Conservation (phyloP, 148 eudicot species). For the Gaultheria prostrata region DNA sequence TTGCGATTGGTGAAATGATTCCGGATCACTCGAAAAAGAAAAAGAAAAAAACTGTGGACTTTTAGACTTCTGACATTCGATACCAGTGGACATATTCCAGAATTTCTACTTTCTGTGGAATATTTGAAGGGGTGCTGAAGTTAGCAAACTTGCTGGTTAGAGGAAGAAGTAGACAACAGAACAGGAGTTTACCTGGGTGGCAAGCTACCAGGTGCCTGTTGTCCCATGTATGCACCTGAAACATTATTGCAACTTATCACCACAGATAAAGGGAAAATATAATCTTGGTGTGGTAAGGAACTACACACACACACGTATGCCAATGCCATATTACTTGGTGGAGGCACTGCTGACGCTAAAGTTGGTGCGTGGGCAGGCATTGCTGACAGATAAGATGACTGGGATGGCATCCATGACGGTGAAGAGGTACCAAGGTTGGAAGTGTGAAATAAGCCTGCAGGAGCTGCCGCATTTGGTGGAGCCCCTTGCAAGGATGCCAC, state of each 20-base stretch:
- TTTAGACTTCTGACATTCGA: not conserved
- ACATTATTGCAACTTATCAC: constrained; percentile 16
- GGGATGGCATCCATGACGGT: constrained; percentile 46
- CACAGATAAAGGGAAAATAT: not conserved
- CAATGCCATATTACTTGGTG: constrained; percentile 27
- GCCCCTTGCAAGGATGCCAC: constrained; percentile 75
- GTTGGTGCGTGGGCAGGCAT: constrained; percentile 46
- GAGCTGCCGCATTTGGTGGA: constrained; percentile 49
- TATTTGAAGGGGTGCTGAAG: not conserved
- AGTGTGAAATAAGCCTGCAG: constrained; percentile 45
- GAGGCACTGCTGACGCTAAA: constrained; percentile 38
- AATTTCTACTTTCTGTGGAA: not conserved
- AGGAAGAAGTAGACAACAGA: not conserved
- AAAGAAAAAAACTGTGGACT: not conserved
- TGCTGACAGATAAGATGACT: constrained; percentile 48
- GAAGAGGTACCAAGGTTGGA: constrained; percentile 38
- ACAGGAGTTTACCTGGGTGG: constrained; percentile 48
- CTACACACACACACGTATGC: not conserved
- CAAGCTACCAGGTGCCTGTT: constrained; percentile 45
- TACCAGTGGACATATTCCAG: not conserved
- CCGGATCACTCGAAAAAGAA: not conserved
- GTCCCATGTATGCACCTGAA: constrained; percentile 64
- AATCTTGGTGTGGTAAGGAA: not conserved
- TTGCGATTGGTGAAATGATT: too few species aligned
- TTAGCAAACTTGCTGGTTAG: not conserved